Evolutionary conservation across 108 stramenopile species (phyloP), one percentile per base, ranked within the genome.

Genomic region (Nitzschia sp.): DNA sequence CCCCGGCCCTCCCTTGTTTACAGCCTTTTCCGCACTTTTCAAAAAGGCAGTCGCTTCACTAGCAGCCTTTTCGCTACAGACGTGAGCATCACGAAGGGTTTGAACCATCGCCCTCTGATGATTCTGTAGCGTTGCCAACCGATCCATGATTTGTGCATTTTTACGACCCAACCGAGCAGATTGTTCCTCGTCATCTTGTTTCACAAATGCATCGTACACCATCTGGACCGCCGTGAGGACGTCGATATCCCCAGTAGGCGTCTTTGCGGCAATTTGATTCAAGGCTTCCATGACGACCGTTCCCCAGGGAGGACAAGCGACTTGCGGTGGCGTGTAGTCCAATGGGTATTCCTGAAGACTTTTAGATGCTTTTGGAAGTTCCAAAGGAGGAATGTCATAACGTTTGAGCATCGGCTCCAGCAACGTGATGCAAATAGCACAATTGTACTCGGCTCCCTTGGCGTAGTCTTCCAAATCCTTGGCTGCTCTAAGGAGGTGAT

Each of bases 131-230:
- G 86, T 88, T 1, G 92, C 88, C 33, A 95, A 66, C 13, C 95
- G 83, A 67, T 95, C 95, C 90, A 95, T 93, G 15, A 92, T 86
- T 65, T 96, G 95, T 48, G 84, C 61, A 70, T 96, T 96, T 63
- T 96, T 96, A 26, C 95, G 79, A 2, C 85, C 92, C 18, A 96
- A 70, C 23, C 95, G 79, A 46, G 89, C 87, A 2, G 83, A 77
- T 59, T 88, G 83, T 61, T 96, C 95, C 48, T 90, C 81, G 74
- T 96, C 95, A 68, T 93, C 82, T 68, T 96, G 95, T 29, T 71
- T 75, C 28, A 82, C 78, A 60, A 96, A 89, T 33, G 92, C 95
- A 31, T 71, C 49, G 26, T 84, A 79, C 15, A 91, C 83, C 38
- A 85, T 55, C 23, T 71, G 28, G 32, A 93, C 81, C 3, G 87